Conservation (phyloP, 768 basidiomycete species). For the Suillus hirtellus region DNA sequence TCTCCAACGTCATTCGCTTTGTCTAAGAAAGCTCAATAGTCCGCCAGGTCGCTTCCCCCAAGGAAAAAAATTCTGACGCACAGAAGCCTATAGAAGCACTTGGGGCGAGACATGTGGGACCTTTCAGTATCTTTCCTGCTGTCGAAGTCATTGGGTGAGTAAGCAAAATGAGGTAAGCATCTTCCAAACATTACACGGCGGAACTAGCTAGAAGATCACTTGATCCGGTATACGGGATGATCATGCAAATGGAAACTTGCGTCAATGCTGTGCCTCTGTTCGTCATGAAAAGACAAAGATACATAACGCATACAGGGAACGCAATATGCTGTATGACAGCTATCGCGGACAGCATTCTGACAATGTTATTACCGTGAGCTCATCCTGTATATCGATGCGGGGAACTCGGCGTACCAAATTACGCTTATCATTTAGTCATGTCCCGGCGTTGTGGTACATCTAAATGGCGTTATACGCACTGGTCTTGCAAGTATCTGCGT, state of each 20-base stretch:
- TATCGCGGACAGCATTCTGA: background rate
- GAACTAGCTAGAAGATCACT: background rate
- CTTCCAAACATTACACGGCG: background rate
- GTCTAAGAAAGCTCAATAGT: background rate
- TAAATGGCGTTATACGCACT: constrained; percentile 7
- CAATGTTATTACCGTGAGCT: background rate
- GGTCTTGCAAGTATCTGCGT: background rate
- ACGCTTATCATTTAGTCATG: constrained; percentile 2
- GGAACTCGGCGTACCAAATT: background rate
- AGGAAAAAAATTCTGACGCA: background rate
- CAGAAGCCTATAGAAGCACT: background rate
- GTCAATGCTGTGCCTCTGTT: background rate
- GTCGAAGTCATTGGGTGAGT: background rate
- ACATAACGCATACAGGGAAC: background rate
- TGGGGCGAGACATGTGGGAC: background rate
- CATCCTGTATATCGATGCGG: background rate
- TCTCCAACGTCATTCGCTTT: background rate
- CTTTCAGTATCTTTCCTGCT: background rate
- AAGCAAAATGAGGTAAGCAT: constrained; percentile 3
- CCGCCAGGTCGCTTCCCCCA: background rate
- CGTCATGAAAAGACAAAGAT: background rate
- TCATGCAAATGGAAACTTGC: background rate
- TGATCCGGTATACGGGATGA: background rate
- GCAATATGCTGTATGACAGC: background rate
- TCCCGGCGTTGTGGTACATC: background rate